Conservation (phyloP, 345 rosid genomes). For the Pugionium dolabratum region DNA sequence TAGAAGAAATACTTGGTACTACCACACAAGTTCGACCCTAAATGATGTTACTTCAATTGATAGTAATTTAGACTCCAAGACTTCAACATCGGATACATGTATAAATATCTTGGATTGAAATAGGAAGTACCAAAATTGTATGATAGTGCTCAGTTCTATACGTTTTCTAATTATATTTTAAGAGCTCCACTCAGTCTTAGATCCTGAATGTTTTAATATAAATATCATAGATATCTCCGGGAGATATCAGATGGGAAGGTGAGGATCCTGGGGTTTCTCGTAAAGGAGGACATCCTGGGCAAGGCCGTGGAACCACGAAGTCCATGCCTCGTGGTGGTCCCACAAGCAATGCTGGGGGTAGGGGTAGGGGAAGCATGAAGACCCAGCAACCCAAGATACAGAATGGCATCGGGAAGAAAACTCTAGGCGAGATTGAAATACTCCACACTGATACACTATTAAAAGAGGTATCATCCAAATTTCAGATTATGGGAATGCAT, state of each 20-base stretch:
- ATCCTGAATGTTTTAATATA: constrained; percentile 9
- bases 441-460: constrained; percentile 86
- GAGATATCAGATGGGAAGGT: constrained; percentile 89
- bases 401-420: constrained; percentile 76
- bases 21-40: background rate
- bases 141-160: background rate
- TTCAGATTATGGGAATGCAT: background rate
- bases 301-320: constrained; percentile 73
- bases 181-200: constrained; percentile 15
- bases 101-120: background rate
- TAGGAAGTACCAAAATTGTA: background rate
- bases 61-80: background rate
- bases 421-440: constrained; percentile 81
- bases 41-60: constrained; percentile 6
- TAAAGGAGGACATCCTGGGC: constrained; percentile 77
- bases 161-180: background rate
- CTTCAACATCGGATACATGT: background rate
- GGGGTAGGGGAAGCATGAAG: constrained; percentile 77
- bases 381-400: constrained; percentile 61
- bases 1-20: background rate
- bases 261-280: constrained; percentile 67
- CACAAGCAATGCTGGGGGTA: constrained; percentile 58
- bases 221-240: constrained; percentile 69
- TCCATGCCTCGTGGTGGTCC: constrained; percentile 66
- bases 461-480: constrained; percentile 65